These are phyloP conservation scores for Halophytophthora batemanensis DNA, from an alignment of 352 stramenopile species.

Conservation along the genomic window DNA sequence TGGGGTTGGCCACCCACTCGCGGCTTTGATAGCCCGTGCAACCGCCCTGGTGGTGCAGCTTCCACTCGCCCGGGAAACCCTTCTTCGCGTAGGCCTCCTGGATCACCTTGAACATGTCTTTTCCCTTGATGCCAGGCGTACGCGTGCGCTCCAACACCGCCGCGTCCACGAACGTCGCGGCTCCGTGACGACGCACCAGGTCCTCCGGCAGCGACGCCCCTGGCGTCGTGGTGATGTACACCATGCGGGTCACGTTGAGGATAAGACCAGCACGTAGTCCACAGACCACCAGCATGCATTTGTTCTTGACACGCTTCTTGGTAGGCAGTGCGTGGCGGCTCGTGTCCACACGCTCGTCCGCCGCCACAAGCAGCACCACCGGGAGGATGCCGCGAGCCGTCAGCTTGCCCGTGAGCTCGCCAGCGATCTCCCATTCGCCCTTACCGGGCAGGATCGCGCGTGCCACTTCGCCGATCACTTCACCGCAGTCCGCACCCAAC, in stretches of 20 bases:
- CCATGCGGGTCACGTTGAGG: constrained; percentile 43
- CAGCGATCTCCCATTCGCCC: constrained; percentile 39
- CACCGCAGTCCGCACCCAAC: constrained; percentile 37
- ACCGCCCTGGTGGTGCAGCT: constrained; percentile 49
- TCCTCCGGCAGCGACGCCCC: constrained; percentile 19
- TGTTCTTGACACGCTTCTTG: constrained; percentile 47
- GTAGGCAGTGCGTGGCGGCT: constrained; percentile 53
- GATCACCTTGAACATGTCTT: constrained; percentile 35
- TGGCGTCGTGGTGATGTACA: constrained; percentile 38
- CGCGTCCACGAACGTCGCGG: constrained; percentile 47
- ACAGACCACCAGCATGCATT: constrained; percentile 56
- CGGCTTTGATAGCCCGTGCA: constrained; percentile 43
- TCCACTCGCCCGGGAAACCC: constrained; percentile 46
- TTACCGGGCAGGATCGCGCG: constrained; percentile 24
- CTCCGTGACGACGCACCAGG: constrained; percentile 38
- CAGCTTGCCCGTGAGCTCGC: constrained; percentile 20
- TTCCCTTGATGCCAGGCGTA: constrained; percentile 16
- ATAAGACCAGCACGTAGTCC: constrained; percentile 47
- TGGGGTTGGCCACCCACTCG: constrained; percentile 48
- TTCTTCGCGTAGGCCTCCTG: constrained; percentile 36
- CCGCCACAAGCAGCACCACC: constrained; percentile 38
- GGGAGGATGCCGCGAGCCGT: constrained; percentile 29
- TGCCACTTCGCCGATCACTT: constrained; percentile 33
- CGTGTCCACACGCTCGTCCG: constrained; percentile 42
- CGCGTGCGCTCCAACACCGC: constrained; percentile 25